phyloP scores from a whole-genome alignment of 352 stramenopile genomes.

The Blastocystis sp. region DNA sequence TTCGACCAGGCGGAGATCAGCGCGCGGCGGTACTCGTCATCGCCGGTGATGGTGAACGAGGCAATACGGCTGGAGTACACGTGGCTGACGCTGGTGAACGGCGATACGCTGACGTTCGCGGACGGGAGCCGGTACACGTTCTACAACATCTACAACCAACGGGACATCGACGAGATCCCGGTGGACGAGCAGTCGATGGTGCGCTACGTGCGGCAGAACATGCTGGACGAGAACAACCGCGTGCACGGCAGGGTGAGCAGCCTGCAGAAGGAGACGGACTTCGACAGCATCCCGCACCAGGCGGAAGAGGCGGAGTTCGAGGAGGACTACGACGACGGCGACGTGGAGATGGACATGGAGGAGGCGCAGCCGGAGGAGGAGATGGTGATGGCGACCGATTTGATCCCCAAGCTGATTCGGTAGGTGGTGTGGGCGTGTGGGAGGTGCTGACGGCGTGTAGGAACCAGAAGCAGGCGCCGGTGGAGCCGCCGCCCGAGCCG shows the following conservation, averaged over 20 bases:
- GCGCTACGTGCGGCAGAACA: slow-evolving; percentile 48
- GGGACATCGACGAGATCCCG: slow-evolving; percentile 57
- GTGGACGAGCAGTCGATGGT: slow-evolving; percentile 15
- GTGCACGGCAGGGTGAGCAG: not conserved
- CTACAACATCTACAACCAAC: slow-evolving; percentile 65
- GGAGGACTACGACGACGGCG: not conserved
- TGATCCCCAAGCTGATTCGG: not conserved
- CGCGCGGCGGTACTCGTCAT: slow-evolving; percentile 42
- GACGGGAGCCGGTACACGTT: slow-evolving; percentile 57
- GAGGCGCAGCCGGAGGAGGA: not conserved
- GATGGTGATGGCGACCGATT: not conserved
- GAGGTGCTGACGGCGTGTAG: not conserved
- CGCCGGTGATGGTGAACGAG: slow-evolving; percentile 47
- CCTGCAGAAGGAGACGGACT: slow-evolving; percentile 9
- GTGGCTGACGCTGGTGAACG: slow-evolving; percentile 52
- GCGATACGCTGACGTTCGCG: slow-evolving; percentile 53
- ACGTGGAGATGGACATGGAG: slow-evolving; percentile 11
- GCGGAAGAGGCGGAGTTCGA: not conserved
- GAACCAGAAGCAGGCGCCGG: not conserved
- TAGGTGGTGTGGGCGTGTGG: not conserved
- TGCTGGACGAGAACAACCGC: slow-evolving; percentile 56
- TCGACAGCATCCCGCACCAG: slow-evolving; percentile 27
- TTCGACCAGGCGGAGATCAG: slow-evolving; percentile 62
- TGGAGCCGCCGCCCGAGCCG: not conserved
- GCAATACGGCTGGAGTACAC: slow-evolving; percentile 24